A percentile compares a stretch with the other conserved stretches of the same genome.
phyloP scores from a whole-genome alignment of 331 rosid species.

The Rosa hybrid region DNA sequence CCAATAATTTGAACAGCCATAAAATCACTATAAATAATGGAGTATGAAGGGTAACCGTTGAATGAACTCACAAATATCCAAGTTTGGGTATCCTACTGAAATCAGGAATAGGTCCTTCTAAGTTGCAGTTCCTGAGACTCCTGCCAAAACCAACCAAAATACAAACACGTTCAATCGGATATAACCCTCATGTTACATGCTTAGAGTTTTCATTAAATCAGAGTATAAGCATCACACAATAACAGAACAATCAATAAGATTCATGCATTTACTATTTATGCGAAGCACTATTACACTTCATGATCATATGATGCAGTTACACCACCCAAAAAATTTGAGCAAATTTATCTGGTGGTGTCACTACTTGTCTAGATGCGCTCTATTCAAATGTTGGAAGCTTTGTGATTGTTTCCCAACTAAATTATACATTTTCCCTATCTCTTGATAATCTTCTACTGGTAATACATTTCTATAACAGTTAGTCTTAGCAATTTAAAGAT shows the following conservation, averaged over 20 bases:
- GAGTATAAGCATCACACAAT: background rate
- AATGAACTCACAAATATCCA: conserved; percentile 72
- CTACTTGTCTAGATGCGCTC: conserved; percentile 2
- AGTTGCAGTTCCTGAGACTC: conserved; percentile 85
- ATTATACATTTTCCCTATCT: background rate
- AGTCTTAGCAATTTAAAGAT: conserved; percentile 8
- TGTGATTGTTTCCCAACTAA: background rate
- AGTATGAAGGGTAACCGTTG: conserved; percentile 19
- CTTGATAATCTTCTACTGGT: background rate
- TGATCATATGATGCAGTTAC: background rate
- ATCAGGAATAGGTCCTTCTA: conserved; percentile 82
- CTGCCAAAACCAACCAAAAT: conserved; percentile 47
- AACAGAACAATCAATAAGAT: background rate
- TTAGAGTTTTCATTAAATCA: background rate
- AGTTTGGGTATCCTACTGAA: conserved; percentile 67
- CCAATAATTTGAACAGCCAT: conserved; percentile 10
- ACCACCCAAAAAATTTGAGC: background rate
- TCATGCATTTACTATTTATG: background rate
- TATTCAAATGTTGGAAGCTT: background rate
- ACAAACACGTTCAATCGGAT: conserved; percentile 13
- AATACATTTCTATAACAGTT: background rate
- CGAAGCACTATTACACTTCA: background rate
- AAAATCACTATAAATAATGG: background rate
- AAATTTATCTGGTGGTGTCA: conserved; percentile 7
- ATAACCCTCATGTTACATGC: background rate